Base-by-base conservation (phyloP, 768 basidiomycete genomes). In the Melanogaster broomeanus region DNA sequence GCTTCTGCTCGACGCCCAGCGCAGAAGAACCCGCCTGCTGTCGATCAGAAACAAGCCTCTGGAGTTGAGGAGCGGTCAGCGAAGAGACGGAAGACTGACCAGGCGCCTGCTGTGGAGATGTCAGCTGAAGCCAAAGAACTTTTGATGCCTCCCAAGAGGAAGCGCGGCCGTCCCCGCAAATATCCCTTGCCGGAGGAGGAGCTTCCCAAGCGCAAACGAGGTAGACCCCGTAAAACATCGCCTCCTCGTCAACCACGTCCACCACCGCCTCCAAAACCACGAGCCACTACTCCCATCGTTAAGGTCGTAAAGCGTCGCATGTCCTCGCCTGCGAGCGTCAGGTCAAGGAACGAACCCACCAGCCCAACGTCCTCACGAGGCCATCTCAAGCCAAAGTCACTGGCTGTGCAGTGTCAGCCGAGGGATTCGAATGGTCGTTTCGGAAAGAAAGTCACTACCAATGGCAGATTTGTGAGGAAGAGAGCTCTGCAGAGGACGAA, bases 391-490 rank as follows among this genome's bases (percentile, higher is more conserved):
- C 72, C 76, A 27, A 74, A 77, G 59, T 74, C 76, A 3, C 65
- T 77, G 15, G 75, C 76, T 6, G 67, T 74, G 30, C 73, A 78
- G 37, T 64, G 68, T 11, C 86, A 88, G 59, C 86, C 86, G 2
- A 76, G 86, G 51, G 79, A 82, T 46, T 69, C 68, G 16, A 86
- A 87, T 55, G 86, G 86, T 38, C 75, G 84, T 16, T 88, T 88
- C 56, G 84, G 84, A 31, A 83, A 79, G 71, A 86, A 87, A 63
- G 73, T 70, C 31, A 71, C 69, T 16, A 78, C 75, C 12, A 74
- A 78, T 42, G 77, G 77, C 44, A 72, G 66, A 60, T 74, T 69
- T 49, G 61, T 72, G 52, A 72, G 75, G 59, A 76, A 66, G 62
- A 72, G 74, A 53, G 71, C 72, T 24, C 56, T 71, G 30, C 76